Percentiles rank a stretch among this genome's conserved stretches.
These are phyloP conservation scores for Cryptococcus depauperatus DNA, from an alignment of 1,284 basidiomycete genomes.

Conservation along the genomic window DNA sequence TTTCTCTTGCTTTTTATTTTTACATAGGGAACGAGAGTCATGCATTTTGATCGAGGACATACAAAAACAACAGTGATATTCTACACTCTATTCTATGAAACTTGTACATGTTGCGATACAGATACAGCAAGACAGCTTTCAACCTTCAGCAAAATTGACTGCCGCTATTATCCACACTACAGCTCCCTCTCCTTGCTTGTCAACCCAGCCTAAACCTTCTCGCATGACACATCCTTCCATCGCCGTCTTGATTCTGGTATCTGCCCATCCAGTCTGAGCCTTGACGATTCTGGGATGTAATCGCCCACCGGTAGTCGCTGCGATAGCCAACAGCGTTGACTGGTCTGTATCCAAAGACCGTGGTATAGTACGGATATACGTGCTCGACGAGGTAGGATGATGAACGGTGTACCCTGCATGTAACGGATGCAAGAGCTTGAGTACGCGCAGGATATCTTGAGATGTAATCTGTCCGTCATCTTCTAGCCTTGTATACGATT, in stretches of 20 bases:
- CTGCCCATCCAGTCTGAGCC: conserved; percentile 61
- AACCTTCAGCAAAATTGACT: conserved; percentile 20
- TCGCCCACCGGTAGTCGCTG: conserved; percentile 58
- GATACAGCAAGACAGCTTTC: no score
- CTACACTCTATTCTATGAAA: no score
- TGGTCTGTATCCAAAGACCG: conserved; percentile 75
- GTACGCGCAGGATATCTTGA: conserved; percentile 75
- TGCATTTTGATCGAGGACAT: background rate
- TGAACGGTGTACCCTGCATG: conserved; percentile 82
- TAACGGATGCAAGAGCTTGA: conserved; percentile 78
- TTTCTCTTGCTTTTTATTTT: background rate
- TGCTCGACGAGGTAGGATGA: conserved; percentile 37
- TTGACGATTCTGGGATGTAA: conserved; percentile 58
- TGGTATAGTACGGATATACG: conserved; percentile 37
- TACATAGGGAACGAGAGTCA: background rate
- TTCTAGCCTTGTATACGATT: background rate
- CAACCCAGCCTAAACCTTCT: conserved; percentile 91
- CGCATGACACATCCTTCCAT: conserved; percentile 81
- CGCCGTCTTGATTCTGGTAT: conserved; percentile 60
- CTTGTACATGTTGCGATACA: no score
- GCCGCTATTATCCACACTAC: conserved; percentile 36
- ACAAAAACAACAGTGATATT: background rate
- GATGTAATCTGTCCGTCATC: conserved; percentile 51
- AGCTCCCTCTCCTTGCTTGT: conserved; percentile 59
- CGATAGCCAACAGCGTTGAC: conserved; percentile 63